Base-by-base conservation (phyloP, 805 yeast species). In the Lipomyces sp. region DNA sequence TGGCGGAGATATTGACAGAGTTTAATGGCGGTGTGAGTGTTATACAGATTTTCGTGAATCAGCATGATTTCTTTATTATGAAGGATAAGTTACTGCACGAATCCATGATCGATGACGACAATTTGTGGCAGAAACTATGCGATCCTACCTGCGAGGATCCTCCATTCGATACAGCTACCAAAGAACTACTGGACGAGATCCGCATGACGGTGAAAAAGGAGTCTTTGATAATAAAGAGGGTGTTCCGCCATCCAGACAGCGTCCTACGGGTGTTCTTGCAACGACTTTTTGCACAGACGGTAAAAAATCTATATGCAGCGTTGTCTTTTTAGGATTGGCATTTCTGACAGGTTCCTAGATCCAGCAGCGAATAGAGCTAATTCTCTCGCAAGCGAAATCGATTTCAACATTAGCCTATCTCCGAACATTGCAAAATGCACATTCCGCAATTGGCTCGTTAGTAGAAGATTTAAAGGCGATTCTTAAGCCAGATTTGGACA, bases 21-120 rank as follows among this genome's bases (percentile, higher is more conserved):
- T 94, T 87, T 80, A 93, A 94, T 74, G 94, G 92, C 24, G 97
- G 97, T 11, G 82, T 85, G 10, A 87, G 89, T 65, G 94, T 93
- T 7, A 89, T 91, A 7, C 91, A 88, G 74, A 86, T 88, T 59
- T 94, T 90, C 78, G 90, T 93, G 53, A 87, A 86, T 74, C 92
- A 90, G 74, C 91, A 90, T 74, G 89, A 87, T 59, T 84, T 88
- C 65, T 89, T 93, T 76, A 80, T 82, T 63, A 81, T 80, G 48
- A 79, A 83, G 69, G 83, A 85, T 65, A 71, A 81, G 66, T 75
- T 79, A n/a, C 79, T 77, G 24, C 77, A 75, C 35, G 67, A 71
- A 15, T 59, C 74, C 11, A 78, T 59, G 73, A 77, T 71, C 32
- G 75, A 76, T 24, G 72, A 76, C 37, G 77, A 75, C 54, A 64